These are phyloP conservation scores for Chytridiales sp. DNA, from an alignment of 371 early-diverging fungal genomes.

Conservation along the genomic window DNA sequence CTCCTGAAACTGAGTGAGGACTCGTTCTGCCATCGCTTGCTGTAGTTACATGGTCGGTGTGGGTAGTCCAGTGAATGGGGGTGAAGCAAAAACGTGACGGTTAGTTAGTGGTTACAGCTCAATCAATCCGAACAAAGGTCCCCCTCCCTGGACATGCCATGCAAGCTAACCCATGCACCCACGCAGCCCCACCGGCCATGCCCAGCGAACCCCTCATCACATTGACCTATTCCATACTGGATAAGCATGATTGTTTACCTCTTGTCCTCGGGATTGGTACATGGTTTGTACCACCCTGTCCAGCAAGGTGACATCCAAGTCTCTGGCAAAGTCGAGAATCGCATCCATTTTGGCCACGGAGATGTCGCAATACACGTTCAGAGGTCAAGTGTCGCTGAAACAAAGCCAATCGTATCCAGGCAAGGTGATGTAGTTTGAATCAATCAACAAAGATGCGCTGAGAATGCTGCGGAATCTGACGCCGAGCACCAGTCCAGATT, in stretches of 20 bases:
- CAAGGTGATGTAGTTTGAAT: too few species aligned
- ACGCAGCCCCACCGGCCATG: background rate
- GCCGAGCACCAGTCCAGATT: too few species aligned
- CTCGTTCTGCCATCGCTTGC: constrained; percentile 79
- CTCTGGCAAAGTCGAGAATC: constrained; percentile 87
- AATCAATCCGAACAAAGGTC: constrained; percentile 5
- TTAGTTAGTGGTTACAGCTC: background rate
- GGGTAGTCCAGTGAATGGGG: background rate
- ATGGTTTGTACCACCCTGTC: constrained; percentile 84
- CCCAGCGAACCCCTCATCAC: constrained; percentile 2
- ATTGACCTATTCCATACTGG: too few species aligned
- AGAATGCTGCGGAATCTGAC: too few species aligned
- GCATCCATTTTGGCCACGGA: constrained; percentile 41
- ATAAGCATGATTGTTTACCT: constrained; percentile 18
- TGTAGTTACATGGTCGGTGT: too few species aligned
- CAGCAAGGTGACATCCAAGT: constrained; percentile 81
- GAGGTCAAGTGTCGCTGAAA: too few species aligned
- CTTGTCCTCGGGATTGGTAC: constrained; percentile 29
- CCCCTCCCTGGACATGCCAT: too few species aligned
- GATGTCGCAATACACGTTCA: too few species aligned
- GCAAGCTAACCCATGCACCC: background rate
- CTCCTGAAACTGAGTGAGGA: constrained; percentile 93
- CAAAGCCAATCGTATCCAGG: too few species aligned
- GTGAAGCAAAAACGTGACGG: background rate
- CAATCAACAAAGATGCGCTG: too few species aligned